Evolutionary conservation across 1,139 yeast genomes (phyloP), one percentile per base, ranked within the genome.

Genomic region (Tardiomyces blankii): DNA sequence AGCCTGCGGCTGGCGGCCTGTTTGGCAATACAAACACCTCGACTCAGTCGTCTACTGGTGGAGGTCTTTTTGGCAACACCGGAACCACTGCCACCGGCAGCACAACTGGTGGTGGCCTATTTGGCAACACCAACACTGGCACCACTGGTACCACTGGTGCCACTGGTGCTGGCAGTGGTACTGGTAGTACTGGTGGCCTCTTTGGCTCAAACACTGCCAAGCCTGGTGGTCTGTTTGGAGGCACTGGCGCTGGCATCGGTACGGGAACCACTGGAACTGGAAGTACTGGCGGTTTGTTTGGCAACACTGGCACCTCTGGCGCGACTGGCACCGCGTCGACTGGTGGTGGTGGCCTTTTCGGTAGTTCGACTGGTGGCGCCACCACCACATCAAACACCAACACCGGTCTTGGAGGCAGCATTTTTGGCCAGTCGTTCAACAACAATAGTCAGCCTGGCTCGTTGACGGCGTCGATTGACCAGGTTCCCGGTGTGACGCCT

Each of bases 401-500:
- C 32, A 18, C 38, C 16, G 44, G 38, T 18, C 18, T 42, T 9
- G 42, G 38, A 4, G 19, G 12, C 21, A 27, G 38, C 30, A 21
- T 27, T 14, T 40, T 40, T 23, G 42, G 43, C 16, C 40, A 35
- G 18, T 40, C 27, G 23, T 30, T 30, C 32, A 35, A 25, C 42
- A 13, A n/a, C 30, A 38, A 13, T 35, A 25, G 13, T 38, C 33
- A 14, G 12, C 43, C 27, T 6, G 18, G 32, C 14, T 39, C 33
- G 30, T 52, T 50, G 48, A 53, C 43, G 7, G 74, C 75, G 39
- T 68, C 77, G 21, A 69, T 72, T 49, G 72, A 75, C 39, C 80
- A 75, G 51, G 81, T 79, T 40, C 79, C 74, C 61, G 56, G 54
- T 6, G 50, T 45, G 11, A 18, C 45, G 5, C 56, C 19, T 11